Conservation (phyloP, 768 basidiomycete genomes). For the Coprinopsis strossmayeri region DNA sequence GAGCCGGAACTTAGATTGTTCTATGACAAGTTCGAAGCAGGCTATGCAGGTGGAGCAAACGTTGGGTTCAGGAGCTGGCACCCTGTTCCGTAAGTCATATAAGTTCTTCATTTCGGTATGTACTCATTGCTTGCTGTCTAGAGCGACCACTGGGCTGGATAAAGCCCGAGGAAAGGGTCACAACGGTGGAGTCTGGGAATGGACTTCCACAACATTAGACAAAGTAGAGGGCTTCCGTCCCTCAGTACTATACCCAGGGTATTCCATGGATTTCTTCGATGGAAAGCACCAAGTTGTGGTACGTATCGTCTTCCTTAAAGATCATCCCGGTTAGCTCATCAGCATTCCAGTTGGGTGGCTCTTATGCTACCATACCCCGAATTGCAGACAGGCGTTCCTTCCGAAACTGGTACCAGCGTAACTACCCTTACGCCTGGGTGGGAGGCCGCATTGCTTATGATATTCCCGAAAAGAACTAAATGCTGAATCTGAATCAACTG, state of each 20-base stretch:
- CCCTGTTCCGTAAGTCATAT: conserved; percentile 76
- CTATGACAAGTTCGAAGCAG: conserved; percentile 64
- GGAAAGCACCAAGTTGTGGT: conserved; percentile 81
- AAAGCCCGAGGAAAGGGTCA: conserved; percentile 51
- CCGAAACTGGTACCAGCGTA: conserved; percentile 89
- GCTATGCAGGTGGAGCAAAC: conserved; percentile 76
- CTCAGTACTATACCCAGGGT: conserved; percentile 85
- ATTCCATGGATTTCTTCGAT: conserved; percentile 88
- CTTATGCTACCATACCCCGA: conserved; percentile 79
- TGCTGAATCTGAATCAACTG: too few species aligned
- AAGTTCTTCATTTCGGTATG: too few species aligned
- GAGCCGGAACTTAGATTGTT: conserved; percentile 83
- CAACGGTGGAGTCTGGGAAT: conserved; percentile 98
- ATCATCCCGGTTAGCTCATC: conserved; percentile 10
- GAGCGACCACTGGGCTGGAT: conserved; percentile 61
- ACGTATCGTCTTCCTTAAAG: conserved; percentile 26
- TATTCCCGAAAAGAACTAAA: conserved; percentile 14
- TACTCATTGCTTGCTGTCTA: too few species aligned
- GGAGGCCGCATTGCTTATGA: conserved; percentile 61
- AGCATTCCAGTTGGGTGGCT: conserved; percentile 76
- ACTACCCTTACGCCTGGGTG: conserved; percentile 86
- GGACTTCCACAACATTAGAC: conserved; percentile 82
- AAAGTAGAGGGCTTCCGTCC: conserved; percentile 68
- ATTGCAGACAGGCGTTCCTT: conserved; percentile 70
- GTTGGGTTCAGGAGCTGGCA: conserved; percentile 92